Evolutionary conservation across 2,329 filamentous ascomycete genomes (phyloP), one percentile per base, ranked within the genome.

Genomic region (Colletotrichum liriopes): DNA sequence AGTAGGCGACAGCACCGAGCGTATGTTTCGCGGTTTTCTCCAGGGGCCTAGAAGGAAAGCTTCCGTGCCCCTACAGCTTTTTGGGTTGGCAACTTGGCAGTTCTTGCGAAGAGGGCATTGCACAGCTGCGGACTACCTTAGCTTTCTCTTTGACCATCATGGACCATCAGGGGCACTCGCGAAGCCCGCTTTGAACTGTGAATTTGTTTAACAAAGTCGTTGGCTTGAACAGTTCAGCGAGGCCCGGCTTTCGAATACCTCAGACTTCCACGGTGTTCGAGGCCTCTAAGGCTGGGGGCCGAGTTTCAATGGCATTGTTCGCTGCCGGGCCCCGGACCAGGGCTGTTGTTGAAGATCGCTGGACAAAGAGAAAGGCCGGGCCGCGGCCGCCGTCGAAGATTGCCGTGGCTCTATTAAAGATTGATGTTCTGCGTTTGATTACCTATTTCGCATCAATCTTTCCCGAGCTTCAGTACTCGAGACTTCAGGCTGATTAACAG

Each of bases 241-340:
- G 14, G 14, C 23, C 26, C 23, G 4, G n/a, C 16, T 39, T 43
- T 29, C 54, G 6, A n/a, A 37, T 9, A 5, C 14, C 26, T 41
- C 26, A 11, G 47, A 1, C 64, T 32, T 35, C 6, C 1, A 16
- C 41, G 59, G 56, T 26, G 6, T 54, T 58, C 18, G n/a, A 63
- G 52, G 51, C 16, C 23, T 68, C 18, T 37, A 26, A 39, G 0
- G 16, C 2, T 3, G 23, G 16, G 35, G 18, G 14, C 51, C 55
- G 29, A 7, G 45, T 32, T 58, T 26, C 43, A 72, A 63, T 35
- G 8, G 23, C 69, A 54, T 69, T 72, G 69, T 68, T 63, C 43
- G 2, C 26, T 1, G 7, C 7, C 18, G 20, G 2, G 35, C n/a
- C 16, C 32, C 2, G 32, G 41, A 18, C 32, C 64, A 52, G 12